Percentiles rank a stretch among this genome's conserved stretches.
phyloP scores from a whole-genome alignment of 148 eudicot species.

The Dysphania ambrosioides region DNA sequence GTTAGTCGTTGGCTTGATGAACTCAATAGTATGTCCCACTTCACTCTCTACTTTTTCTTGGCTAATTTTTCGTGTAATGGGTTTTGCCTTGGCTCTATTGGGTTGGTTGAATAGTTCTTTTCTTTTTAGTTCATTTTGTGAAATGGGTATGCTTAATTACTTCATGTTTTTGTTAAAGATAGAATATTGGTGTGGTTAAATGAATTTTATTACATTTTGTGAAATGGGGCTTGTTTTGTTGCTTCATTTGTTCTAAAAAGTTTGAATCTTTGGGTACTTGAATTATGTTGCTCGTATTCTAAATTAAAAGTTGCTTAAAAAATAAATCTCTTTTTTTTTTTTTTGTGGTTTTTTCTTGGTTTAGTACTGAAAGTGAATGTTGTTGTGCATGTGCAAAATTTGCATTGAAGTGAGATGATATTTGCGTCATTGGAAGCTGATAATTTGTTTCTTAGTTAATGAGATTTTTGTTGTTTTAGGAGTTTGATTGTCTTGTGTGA shows the following conservation, averaged over 20 bases:
- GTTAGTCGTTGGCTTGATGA: conserved; percentile 72
- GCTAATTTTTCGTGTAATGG: not conserved
- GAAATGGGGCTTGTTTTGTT: conserved; percentile 19
- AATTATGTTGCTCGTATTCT: not conserved
- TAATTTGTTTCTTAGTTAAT: not conserved
- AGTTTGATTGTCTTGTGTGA: not conserved
- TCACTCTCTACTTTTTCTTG: not conserved
- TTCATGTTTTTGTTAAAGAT: too few species aligned
- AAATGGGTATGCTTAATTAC: not conserved
- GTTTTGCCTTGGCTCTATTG: not conserved
- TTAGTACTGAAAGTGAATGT: not conserved
- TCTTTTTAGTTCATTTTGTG: not conserved
- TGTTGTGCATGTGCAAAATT: conserved; percentile 4
- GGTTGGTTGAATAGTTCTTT: conserved; percentile 3
- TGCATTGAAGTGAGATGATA: not conserved
- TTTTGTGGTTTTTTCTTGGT: not conserved
- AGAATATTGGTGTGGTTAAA: too few species aligned
- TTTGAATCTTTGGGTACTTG: conserved; percentile 11
- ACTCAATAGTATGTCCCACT: conserved; percentile 51
- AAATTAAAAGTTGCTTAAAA: not conserved
- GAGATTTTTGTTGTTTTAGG: not conserved
- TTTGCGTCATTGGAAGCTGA: not conserved
- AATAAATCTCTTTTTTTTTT: not conserved
- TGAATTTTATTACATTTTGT: not conserved
- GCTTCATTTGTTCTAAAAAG: not conserved